Conservation (phyloP, 495 filamentous ascomycete genomes). For the Annulohypoxylon nitens region DNA sequence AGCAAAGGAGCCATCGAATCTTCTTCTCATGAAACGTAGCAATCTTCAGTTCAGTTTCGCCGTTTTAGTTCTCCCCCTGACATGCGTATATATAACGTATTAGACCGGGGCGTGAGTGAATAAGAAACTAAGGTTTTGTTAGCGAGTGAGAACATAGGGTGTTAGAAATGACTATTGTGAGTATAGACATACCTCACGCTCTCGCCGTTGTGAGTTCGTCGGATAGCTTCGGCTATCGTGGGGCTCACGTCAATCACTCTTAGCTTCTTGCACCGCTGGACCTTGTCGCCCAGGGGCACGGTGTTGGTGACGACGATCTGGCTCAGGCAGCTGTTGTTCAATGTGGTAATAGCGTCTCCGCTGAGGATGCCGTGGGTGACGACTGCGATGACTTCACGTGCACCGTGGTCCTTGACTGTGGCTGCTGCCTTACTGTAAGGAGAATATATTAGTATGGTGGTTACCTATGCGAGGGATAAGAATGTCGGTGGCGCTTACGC, state of each 20-base stretch:
- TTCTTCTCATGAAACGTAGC: conserved; percentile 16
- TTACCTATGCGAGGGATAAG: not conserved
- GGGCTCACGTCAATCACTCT: conserved; percentile 94
- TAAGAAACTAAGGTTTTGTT: conserved; percentile 69
- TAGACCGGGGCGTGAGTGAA: conserved; percentile 87
- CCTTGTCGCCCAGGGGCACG: conserved; percentile 88
- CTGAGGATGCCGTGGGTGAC: conserved; percentile 97
- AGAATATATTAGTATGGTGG: conserved; percentile 11
- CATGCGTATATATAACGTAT: conserved; percentile 12
- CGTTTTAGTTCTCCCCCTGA: not conserved
- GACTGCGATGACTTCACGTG: conserved; percentile 88
- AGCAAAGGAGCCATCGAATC: conserved; percentile 13
- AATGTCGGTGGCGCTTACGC: conserved; percentile 34
- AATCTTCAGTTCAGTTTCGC: conserved; percentile 11
- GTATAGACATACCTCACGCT: conserved; percentile 27
- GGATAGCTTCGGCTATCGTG: conserved; percentile 77
- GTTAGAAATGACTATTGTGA: not conserved
- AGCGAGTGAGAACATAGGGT: conserved; percentile 13
- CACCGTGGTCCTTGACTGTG: conserved; percentile 90
- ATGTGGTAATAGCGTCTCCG: conserved; percentile 88
- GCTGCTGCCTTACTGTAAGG: conserved; percentile 81
- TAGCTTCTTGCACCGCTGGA: conserved; percentile 76
- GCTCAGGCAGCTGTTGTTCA: conserved; percentile 84
- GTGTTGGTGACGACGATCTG: conserved; percentile 96
- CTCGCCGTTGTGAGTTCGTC: conserved; percentile 96